phyloP scores from a whole-genome alignment of 495 filamentous ascomycete species.

The Penicillium fimorum region DNA sequence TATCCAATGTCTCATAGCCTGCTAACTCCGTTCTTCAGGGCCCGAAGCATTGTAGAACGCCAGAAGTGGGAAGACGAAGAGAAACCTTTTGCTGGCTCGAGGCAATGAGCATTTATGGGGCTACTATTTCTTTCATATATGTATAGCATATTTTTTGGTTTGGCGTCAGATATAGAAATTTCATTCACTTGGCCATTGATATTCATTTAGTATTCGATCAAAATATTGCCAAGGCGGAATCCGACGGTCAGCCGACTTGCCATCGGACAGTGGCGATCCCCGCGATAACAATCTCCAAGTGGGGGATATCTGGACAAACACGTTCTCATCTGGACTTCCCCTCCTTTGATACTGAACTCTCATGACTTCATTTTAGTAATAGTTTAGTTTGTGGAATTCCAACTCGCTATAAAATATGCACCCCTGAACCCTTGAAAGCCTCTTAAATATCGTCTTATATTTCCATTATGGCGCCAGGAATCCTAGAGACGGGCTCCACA shows the following conservation, averaged over 20 bases:
- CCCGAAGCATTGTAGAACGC: slow-evolving; percentile 46
- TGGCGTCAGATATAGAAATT: slow-evolving; percentile 18
- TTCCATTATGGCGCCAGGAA: slow-evolving; percentile 60
- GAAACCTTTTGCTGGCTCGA: slow-evolving; percentile 39
- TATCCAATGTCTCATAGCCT: neutral
- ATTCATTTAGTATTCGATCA: neutral
- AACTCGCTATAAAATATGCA: slow-evolving; percentile 22
- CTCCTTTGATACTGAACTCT: slow-evolving; percentile 13
- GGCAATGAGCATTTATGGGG: slow-evolving; percentile 7
- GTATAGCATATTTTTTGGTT: slow-evolving; percentile 18
- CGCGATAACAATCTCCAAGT: slow-evolving; percentile 22
- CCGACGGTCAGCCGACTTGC: slow-evolving; percentile 6
- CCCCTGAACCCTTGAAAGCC: slow-evolving; percentile 13
- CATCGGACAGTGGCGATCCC: slow-evolving; percentile 49
- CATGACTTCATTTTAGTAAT: slow-evolving; percentile 1
- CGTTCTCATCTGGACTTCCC: slow-evolving; percentile 15
- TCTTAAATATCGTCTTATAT: neutral
- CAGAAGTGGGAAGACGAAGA: slow-evolving; percentile 49
- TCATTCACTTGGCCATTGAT: too few species aligned
- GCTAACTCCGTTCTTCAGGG: slow-evolving; percentile 29
- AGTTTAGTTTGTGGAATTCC: slow-evolving; percentile 18
- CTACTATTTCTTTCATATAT: slow-evolving; percentile 16
- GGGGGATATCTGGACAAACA: slow-evolving; percentile 11
- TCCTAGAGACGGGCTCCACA: slow-evolving; percentile 46
- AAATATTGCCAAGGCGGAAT: slow-evolving; percentile 13